A percentile compares a stretch with the other conserved stretches of the same genome.
Evolutionary conservation across 805 yeast genomes (phyloP).

Genomic region (Starmerella apicola): DNA sequence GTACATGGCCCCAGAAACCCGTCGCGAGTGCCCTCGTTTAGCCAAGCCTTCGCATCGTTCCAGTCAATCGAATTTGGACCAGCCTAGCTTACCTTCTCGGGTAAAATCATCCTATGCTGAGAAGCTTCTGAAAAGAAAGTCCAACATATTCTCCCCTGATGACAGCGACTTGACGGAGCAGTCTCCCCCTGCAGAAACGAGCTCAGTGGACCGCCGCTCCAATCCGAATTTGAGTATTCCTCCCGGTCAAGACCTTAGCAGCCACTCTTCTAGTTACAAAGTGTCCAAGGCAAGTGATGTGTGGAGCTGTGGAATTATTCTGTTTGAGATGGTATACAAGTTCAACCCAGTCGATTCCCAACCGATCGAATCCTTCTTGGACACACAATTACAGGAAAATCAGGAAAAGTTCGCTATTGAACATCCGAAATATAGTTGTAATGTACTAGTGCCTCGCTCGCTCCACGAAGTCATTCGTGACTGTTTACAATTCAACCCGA

Average conservation of each 20-base stretch:
- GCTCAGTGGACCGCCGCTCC: background rate
- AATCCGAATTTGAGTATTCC: background rate
- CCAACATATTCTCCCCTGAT: no score
- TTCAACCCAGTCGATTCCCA: conserved; percentile 67
- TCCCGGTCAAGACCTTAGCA: background rate
- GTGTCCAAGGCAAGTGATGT: conserved; percentile 93
- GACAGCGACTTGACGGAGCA: background rate
- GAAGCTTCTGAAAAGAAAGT: no score
- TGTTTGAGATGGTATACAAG: conserved; percentile 92
- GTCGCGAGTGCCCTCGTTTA: background rate
- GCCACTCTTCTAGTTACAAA: conserved; percentile 37
- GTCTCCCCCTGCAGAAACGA: background rate
- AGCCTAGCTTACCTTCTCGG: no score
- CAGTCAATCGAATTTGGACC: no score
- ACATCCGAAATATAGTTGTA: conserved; percentile 53
- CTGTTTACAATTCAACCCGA: conserved; percentile 63
- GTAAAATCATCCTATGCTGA: no score
- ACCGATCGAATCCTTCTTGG: background rate
- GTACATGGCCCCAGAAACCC: conserved; percentile 96
- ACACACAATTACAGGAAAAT: conserved; percentile 36
- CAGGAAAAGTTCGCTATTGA: conserved; percentile 53
- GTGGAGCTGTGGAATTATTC: conserved; percentile 96
- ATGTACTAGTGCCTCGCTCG: conserved; percentile 50
- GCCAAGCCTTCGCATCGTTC: no score
- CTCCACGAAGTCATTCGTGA: conserved; percentile 58